Evolutionary conservation across 208 protist genomes (phyloP).

Genomic region (Leishmania mexicana): DNA sequence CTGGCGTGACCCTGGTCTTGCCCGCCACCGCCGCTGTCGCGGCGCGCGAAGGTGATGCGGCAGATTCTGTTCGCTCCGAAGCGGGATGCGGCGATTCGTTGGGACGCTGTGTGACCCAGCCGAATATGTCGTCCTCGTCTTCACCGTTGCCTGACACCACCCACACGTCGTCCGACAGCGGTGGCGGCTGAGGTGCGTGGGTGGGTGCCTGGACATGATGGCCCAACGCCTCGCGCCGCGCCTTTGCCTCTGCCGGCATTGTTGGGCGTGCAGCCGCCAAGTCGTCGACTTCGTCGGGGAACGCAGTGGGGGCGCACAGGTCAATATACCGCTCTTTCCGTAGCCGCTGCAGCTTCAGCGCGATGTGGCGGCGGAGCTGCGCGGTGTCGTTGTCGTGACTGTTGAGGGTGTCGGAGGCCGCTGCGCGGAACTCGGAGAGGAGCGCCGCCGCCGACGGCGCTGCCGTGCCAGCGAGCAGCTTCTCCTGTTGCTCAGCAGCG

Average conservation of each 20-base stretch:
- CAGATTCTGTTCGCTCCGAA: neutral
- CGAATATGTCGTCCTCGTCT: slow-evolving; percentile 21
- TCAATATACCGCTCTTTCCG: slow-evolving; percentile 8
- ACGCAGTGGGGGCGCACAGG: slow-evolving; percentile 5
- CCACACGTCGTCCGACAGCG: neutral
- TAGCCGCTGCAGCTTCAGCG: slow-evolving; percentile 27
- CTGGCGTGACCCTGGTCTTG: neutral
- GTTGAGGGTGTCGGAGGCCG: neutral
- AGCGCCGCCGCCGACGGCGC: neutral
- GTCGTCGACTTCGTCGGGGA: slow-evolving; percentile 2
- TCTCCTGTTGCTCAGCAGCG: neutral
- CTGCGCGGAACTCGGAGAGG: slow-evolving; percentile 5
- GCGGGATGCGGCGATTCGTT: neutral
- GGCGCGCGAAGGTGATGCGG: neutral
- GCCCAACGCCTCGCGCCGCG: neutral
- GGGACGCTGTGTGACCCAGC: slow-evolving; percentile 19
- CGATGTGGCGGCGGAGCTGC: slow-evolving; percentile 16
- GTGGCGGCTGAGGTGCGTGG: neutral
- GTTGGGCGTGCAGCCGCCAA: neutral
- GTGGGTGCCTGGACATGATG: neutral
- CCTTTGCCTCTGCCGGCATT: neutral
- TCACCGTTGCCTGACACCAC: neutral
- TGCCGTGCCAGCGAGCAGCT: neutral
- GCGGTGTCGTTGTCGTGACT: neutral
- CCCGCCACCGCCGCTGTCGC: neutral